phyloP scores from a whole-genome alignment of 352 stramenopile species.

The Salisapilia sapeloensis region DNA sequence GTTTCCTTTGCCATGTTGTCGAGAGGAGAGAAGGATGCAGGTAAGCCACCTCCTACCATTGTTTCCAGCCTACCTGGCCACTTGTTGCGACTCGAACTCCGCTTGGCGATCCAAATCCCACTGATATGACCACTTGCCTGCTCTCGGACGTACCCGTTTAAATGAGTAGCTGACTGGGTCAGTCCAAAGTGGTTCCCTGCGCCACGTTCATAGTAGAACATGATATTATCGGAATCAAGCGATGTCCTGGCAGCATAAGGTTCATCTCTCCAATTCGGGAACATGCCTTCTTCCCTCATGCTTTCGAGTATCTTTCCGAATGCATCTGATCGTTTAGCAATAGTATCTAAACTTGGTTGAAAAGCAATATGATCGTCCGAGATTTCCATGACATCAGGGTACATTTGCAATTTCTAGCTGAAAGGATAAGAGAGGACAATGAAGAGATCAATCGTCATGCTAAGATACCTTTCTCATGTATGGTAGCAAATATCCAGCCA shows the following conservation, averaged over 20 bases:
- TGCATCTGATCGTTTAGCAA: too few species aligned
- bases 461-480: too few species aligned
- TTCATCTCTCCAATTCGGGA: conserved; percentile 42
- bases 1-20: conserved; percentile 68
- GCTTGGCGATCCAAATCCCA: conserved; percentile 44
- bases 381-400: too few species aligned
- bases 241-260: conserved; percentile 31
- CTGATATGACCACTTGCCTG: conserved; percentile 7
- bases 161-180: conserved; percentile 42
- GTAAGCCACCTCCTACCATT: conserved; percentile 40
- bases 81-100: conserved; percentile 24
- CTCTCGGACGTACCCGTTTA: conserved; percentile 45
- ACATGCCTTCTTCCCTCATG: conserved; percentile 23
- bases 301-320: conserved; percentile 20
- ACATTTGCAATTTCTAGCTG: too few species aligned
- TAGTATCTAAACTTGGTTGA: too few species aligned
- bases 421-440: too few species aligned
- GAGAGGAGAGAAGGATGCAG: conserved; percentile 17
- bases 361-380: too few species aligned
- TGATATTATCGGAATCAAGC: conserved; percentile 14
- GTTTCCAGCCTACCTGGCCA: conserved; percentile 39
- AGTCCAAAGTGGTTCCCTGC: conserved; percentile 43
- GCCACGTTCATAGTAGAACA: conserved; percentile 52
- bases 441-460: too few species aligned
- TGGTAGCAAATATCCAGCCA: too few species aligned